phyloP scores from a whole-genome alignment of 1,139 yeast genomes.

The Candida tunisiensis region DNA sequence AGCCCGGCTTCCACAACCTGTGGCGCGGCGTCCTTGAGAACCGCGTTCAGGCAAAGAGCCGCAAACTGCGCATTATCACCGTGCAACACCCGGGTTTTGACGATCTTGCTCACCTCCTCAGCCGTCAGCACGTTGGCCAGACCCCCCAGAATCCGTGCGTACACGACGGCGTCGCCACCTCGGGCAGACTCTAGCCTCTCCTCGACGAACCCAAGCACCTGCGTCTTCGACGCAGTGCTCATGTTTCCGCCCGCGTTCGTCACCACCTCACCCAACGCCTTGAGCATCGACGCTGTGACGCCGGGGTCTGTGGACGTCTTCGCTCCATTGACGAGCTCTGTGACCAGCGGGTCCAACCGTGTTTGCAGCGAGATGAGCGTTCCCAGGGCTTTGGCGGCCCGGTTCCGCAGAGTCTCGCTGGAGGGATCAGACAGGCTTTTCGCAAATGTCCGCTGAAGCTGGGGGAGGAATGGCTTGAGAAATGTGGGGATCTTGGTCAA shows the following conservation, averaged over 20 bases:
- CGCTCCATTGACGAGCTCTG: conserved; percentile 68
- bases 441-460: conserved; percentile 91
- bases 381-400: conserved; percentile 88
- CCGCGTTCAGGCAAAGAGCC: conserved; percentile 59
- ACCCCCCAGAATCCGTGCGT: conserved; percentile 67
- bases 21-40: conserved; percentile 57
- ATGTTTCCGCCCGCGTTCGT: conserved; percentile 63
- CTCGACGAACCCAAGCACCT: conserved; percentile 62
- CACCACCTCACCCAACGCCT: conserved; percentile 75
- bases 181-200: too few species aligned
- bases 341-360: conserved; percentile 80
- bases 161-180: too few species aligned
- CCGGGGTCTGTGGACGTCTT: conserved; percentile 42
- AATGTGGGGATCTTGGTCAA: conserved; percentile 77
- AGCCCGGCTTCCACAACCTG: conserved; percentile 39
- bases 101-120: conserved; percentile 48
- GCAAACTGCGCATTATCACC: conserved; percentile 35
- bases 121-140: conserved; percentile 47
- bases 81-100: conserved; percentile 43
- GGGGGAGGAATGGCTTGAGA: conserved; percentile 92
- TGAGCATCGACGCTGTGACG: conserved; percentile 71
- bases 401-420: conserved; percentile 53
- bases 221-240: conserved; percentile 53
- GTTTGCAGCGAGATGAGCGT: conserved; percentile 81
- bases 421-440: conserved; percentile 67